A percentile compares a stretch with the other conserved stretches of the same genome.
Evolutionary conservation across 306 rosid species (phyloP).

Genomic region (Lathyrus sativus): DNA sequence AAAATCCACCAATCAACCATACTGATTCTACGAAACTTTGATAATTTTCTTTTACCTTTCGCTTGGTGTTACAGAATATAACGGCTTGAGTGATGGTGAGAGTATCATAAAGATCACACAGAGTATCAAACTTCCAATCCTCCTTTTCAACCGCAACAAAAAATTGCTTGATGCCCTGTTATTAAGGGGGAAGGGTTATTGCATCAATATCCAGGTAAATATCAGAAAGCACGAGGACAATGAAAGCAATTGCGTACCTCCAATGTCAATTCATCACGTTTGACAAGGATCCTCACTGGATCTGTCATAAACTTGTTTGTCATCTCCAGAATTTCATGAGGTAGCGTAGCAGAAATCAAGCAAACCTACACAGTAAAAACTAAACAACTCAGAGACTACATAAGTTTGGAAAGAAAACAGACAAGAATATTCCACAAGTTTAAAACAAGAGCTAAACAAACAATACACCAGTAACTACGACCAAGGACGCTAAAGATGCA

Average conservation of each 20-base stretch:
- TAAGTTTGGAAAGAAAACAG: slow-evolving; percentile 16
- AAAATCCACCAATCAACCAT: background rate
- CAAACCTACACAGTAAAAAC: slow-evolving; percentile 60
- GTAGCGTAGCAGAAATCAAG: slow-evolving; percentile 98
- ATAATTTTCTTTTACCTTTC: slow-evolving; percentile 69
- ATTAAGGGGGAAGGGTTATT: slow-evolving; percentile 7
- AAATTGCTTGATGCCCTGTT: slow-evolving; percentile 98
- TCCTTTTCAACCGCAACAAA: slow-evolving; percentile 97
- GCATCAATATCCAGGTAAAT: slow-evolving; percentile 33
- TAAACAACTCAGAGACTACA: slow-evolving; percentile 22
- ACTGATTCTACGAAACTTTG: slow-evolving; percentile 4
- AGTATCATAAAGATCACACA: slow-evolving; percentile 97
- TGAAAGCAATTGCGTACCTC: slow-evolving; percentile 59
- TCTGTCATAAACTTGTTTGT: slow-evolving; percentile 98
- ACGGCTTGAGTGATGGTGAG: slow-evolving; percentile 98
- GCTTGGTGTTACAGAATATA: slow-evolving; percentile 92
- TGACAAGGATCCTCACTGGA: slow-evolving; percentile 94
- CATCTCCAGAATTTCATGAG: slow-evolving; percentile 97
- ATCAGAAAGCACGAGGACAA: slow-evolving; percentile 15
- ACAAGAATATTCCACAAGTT: slow-evolving; percentile 2
- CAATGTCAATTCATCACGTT: slow-evolving; percentile 97
- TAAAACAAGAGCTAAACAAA: background rate
- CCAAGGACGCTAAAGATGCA: slow-evolving; percentile 5
- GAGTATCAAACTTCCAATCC: slow-evolving; percentile 97
- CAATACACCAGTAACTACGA: background rate